A percentile compares a stretch with the other conserved stretches of the same genome.
These are phyloP conservation scores for Yarrowia osloensis DNA, from an alignment of 805 yeast genomes.

Conservation along the genomic window DNA sequence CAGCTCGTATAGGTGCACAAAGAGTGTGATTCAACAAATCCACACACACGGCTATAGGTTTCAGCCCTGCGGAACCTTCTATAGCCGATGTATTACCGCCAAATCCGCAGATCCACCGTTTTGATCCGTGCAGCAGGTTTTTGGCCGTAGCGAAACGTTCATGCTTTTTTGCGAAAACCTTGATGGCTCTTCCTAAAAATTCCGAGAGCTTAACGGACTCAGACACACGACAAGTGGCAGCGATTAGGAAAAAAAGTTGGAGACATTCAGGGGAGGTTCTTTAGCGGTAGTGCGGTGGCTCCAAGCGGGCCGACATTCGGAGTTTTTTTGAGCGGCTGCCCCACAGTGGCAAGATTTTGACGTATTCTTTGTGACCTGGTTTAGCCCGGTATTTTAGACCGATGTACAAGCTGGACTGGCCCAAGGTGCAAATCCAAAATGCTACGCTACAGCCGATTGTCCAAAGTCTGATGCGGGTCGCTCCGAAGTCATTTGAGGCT, in stretches of 20 bases:
- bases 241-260: not conserved
- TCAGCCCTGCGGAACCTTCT: not conserved
- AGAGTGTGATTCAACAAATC: too few relatives aligned
- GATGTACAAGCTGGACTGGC: too few relatives aligned
- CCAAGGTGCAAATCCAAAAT: too few relatives aligned
- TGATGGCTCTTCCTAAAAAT: not conserved
- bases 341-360: not conserved
- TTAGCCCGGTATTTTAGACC: not conserved
- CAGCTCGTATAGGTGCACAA: not conserved
- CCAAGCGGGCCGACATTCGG: not conserved
- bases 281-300: too few relatives aligned
- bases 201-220: not conserved
- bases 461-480: not conserved
- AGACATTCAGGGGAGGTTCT: constrained; percentile 7
- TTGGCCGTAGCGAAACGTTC: constrained; percentile 17
- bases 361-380: not conserved
- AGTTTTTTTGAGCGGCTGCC: too few relatives aligned
- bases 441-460: not conserved
- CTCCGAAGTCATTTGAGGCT: not conserved
- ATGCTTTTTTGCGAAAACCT: not conserved
- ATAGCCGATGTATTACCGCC: constrained; percentile 4
- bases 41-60: not conserved
- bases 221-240: not conserved
- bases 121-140: constrained; percentile 5
- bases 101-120: constrained; percentile 3